Conservation (phyloP, 768 basidiomycete genomes). For the Nidularia pulvinata region DNA sequence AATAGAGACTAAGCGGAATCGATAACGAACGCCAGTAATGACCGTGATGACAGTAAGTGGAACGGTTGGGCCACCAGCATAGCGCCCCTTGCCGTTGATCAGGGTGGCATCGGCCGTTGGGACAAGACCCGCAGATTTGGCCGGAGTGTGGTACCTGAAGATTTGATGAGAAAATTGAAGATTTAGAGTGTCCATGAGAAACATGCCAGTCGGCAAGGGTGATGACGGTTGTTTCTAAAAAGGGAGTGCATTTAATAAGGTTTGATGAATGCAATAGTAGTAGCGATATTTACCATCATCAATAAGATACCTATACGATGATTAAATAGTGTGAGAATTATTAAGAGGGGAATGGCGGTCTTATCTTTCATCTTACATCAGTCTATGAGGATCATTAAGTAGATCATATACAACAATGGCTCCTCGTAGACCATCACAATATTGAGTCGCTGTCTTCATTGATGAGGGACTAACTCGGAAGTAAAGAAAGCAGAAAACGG, state of each 20-base stretch:
- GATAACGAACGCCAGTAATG: conserved; percentile 24
- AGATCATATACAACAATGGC: conserved; percentile 35
- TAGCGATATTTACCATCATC: conserved; percentile 39
- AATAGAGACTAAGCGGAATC: conserved; percentile 19
- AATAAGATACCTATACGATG: conserved; percentile 7
- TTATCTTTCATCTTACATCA: neutral
- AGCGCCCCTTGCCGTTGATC: conserved; percentile 37
- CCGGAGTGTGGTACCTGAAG: conserved; percentile 17
- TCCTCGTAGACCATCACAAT: conserved; percentile 47
- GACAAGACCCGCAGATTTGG: conserved; percentile 10
- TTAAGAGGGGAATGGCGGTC: too few relatives aligned
- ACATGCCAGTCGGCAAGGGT: conserved; percentile 35
- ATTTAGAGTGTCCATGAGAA: conserved; percentile 10
- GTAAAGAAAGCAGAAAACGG: conserved; percentile 12
- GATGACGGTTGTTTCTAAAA: conserved; percentile 31
- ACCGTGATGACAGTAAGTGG: conserved; percentile 32
- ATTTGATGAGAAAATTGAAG: neutral
- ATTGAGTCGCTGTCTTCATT: conserved; percentile 40
- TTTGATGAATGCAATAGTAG: neutral
- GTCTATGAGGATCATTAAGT: conserved; percentile 15
- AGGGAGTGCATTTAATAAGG: conserved; percentile 1
- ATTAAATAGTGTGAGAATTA: too few relatives aligned
- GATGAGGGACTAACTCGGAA: conserved; percentile 9
- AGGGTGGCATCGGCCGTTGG: conserved; percentile 25
- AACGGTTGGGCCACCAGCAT: conserved; percentile 23